These are phyloP conservation scores for Petunia hybrid DNA, from an alignment of 305 asterid genomes.

Conservation along the genomic window DNA sequence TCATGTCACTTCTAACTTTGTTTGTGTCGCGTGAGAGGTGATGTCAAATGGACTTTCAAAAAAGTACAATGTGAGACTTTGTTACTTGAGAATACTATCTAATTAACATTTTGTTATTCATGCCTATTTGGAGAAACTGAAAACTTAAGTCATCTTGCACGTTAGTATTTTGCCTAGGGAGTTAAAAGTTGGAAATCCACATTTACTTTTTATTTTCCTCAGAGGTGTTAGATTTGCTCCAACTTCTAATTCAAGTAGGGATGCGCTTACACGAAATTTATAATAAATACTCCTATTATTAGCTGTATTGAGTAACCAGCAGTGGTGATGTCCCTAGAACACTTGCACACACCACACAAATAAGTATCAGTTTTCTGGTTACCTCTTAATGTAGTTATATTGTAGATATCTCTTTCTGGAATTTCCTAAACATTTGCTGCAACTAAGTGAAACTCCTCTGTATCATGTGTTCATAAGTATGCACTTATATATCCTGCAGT, in stretches of 20 bases:
- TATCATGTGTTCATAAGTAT: background rate
- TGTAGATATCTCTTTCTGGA: background rate
- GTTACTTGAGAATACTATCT: background rate
- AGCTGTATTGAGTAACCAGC: background rate
- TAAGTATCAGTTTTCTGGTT: background rate
- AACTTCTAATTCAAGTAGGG: background rate
- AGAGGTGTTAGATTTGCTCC: background rate
- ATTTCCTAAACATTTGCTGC: slow-evolving; percentile 12
- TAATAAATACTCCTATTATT: background rate
- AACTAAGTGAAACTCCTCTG: background rate
- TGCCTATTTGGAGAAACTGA: background rate
- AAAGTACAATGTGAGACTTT: background rate
- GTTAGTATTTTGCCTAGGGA: background rate
- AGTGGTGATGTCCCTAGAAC: background rate
- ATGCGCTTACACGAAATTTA: background rate
- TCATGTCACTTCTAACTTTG: background rate
- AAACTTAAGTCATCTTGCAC: background rate
- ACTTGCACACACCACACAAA: background rate
- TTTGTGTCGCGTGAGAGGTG: background rate
- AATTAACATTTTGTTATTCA: background rate
- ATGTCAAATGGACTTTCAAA: background rate
- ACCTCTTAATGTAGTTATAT: background rate
- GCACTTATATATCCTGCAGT: slow-evolving; percentile 23
- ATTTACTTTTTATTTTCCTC: background rate
- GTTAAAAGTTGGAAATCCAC: background rate